A percentile compares a stretch with the other conserved stretches of the same genome.
Conservation (phyloP, 352 stramenopile species). For the Phytophthora uliginosa region DNA sequence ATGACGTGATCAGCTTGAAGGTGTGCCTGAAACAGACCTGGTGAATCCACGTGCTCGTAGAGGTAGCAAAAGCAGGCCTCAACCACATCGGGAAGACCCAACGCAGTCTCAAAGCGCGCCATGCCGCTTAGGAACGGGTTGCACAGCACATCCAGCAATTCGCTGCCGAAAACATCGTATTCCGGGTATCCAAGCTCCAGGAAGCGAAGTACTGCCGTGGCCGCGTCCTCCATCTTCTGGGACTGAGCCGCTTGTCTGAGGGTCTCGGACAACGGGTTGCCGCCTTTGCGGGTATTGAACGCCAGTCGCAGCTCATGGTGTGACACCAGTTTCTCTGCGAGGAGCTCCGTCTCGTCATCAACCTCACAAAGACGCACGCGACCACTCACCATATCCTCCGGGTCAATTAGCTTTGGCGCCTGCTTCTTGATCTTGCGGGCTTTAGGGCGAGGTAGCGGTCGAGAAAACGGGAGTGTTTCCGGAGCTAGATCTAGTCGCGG, state of each 20-base stretch:
- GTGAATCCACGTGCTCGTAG: slow-evolving; percentile 80
- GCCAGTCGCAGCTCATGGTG: slow-evolving; percentile 77
- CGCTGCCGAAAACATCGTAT: slow-evolving; percentile 86
- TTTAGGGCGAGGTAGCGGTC: slow-evolving; percentile 60
- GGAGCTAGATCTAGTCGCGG: slow-evolving; percentile 67
- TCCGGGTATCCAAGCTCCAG: slow-evolving; percentile 87
- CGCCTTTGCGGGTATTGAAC: slow-evolving; percentile 80
- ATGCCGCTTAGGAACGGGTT: slow-evolving; percentile 90
- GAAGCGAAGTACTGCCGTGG: slow-evolving; percentile 79
- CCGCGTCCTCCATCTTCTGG: slow-evolving; percentile 78
- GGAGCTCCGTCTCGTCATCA: slow-evolving; percentile 69
- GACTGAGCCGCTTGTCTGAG: slow-evolving; percentile 66
- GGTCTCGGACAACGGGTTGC: slow-evolving; percentile 81
- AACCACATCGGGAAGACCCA: slow-evolving; percentile 83
- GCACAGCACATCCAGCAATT: slow-evolving; percentile 81
- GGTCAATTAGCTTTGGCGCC: slow-evolving; percentile 82
- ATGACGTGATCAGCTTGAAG: slow-evolving; percentile 82
- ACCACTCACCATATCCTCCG: slow-evolving; percentile 85
- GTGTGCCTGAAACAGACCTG: slow-evolving; percentile 85
- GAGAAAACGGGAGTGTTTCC: slow-evolving; percentile 81
- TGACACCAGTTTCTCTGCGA: slow-evolving; percentile 82
- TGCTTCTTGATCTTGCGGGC: slow-evolving; percentile 61
- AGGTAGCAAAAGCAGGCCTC: slow-evolving; percentile 87
- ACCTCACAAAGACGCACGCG: slow-evolving; percentile 77
- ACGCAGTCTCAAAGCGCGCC: slow-evolving; percentile 85